Conservation (phyloP, 306 rosid species). For the Crotalaria pallida region DNA sequence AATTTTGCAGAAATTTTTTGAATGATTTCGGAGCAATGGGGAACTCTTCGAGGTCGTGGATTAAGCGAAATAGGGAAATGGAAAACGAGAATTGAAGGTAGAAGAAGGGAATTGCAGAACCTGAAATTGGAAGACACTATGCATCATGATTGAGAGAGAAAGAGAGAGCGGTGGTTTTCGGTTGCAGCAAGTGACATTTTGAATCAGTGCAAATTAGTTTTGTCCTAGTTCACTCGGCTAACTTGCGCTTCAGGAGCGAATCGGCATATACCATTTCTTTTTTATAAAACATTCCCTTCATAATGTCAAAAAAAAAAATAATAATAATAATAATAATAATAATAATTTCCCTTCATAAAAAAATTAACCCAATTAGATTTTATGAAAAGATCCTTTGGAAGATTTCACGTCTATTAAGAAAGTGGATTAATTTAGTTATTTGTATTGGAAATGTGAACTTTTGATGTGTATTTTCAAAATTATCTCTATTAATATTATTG, state of each 20-base stretch:
- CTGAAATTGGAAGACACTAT: slow-evolving; percentile 40
- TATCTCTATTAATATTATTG: too few relatives aligned
- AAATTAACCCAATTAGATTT: too few relatives aligned
- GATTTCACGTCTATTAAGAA: too few relatives aligned
- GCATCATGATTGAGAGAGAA: slow-evolving; percentile 31
- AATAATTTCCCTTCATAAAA: too few relatives aligned
- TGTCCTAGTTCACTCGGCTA: background rate
- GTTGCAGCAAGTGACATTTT: slow-evolving; percentile 18
- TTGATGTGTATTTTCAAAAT: too few relatives aligned
- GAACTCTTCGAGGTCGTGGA: slow-evolving; percentile 12
- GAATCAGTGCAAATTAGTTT: slow-evolving; percentile 15
- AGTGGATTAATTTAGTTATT: too few relatives aligned
- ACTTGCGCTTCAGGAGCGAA: slow-evolving; percentile 4
- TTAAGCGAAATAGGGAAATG: slow-evolving; percentile 14
- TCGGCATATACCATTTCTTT: background rate
- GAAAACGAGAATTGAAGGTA: slow-evolving; percentile 26
- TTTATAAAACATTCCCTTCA: too few relatives aligned
- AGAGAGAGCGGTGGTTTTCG: slow-evolving; percentile 29
- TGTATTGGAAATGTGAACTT: too few relatives aligned
- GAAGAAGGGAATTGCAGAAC: slow-evolving; percentile 31
- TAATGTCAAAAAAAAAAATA: too few relatives aligned
- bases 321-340: too few relatives aligned
- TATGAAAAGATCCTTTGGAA: too few relatives aligned
- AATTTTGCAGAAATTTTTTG: slow-evolving; percentile 31
- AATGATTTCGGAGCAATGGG: slow-evolving; percentile 22